Base-by-base conservation (phyloP, 2,329 filamentous ascomycete species). In the Knufia fluminis region DNA sequence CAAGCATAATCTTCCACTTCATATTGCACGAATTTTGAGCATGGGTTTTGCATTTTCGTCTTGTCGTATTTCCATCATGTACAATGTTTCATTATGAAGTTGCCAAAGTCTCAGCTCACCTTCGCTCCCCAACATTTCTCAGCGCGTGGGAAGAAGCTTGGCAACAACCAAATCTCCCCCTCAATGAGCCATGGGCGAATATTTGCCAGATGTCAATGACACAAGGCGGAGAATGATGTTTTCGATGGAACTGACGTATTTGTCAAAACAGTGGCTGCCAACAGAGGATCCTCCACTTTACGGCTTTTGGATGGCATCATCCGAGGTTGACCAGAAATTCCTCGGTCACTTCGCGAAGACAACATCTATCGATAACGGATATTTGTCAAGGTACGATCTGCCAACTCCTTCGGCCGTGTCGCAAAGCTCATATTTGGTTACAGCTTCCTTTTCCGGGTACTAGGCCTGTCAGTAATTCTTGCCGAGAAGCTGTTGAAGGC, bases 271-370 rank as follows among this genome's bases (percentile, higher is more conserved):
- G 55, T 61, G 54, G 55, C 56, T 63, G 53, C 53, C 60, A 48
- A 58, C 60, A 59, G 62, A 61, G 42, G 54, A 58, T 23, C 58
- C 64, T 38, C 61, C 57, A 19, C 52, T 61, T 28, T 61, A 68
- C 51, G 59, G 58, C 58, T 60, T 67, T 64, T 70, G 68, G 66
- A 98, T 97, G 92, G 92, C 92, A 71, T 92, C 90, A 64, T 92
- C 89, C 53, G 88, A 95, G 70, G 88, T 97, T 54, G 92, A 98
- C 68, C 90, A 95, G 71, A 98, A 97, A 71, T 95, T 94, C 69
- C 77, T 98, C 62, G 89, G 88, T 70, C 83, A 82, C 64, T 83
- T 95, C 64, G 91, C 92, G 65, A 85, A 83, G 68, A 77, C 82
- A 54, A 89, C 88, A 59, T 82, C 83, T 63, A 72, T 78, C 52